Base-by-base conservation (phyloP, 2,329 filamentous ascomycete species). In the Lithohypha guttulata region DNA sequence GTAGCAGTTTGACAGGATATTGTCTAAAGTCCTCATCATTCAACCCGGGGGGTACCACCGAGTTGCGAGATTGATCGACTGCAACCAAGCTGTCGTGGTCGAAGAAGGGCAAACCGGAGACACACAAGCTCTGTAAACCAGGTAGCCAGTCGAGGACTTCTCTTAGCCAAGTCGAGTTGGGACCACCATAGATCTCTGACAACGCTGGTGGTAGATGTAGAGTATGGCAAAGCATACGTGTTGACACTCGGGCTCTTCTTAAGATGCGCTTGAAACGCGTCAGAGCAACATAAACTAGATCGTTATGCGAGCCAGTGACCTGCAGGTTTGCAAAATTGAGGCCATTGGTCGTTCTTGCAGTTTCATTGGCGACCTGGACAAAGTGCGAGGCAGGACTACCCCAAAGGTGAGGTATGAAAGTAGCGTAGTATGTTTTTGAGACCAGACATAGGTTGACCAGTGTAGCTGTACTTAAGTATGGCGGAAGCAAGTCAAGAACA, bases 381-480 rank as follows among this genome's bases (percentile, higher is more conserved):
- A 78, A 78, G 54, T 78, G 73, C 6, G 72, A 75, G 0, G 74
- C 72, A 14, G 75, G 75, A 50, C 73, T 70, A 11, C 74, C 74
- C 75, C 75, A 79, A 1, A 79, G 62, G 45, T 71, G 67, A 2
- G 71, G 71, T 37, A 68, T 64, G 47, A 77, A 77, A n/a, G 70
- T 66, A 19, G 58, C 51, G 50, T 77, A 70, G 72, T 74, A 77
- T 60, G 62, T 59, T 39, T 59, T 66, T 49, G 68, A 75, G 6
- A 77, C 73, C 19, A 76, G 56, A 4, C 69, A 68, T 6, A 65
- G 67, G 17, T 71, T 63, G 46, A 70, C 76, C 4, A 78, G 62
- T 42, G 75, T 70, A 20, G 64, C 61, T 2, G 73, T 75, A 1
- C 65, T 62, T 4, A 77, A 65, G 47, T 75, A 77, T 11, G 58